phyloP scores from a whole-genome alignment of 352 stramenopile genomes.

The Globisporangium lucens region DNA sequence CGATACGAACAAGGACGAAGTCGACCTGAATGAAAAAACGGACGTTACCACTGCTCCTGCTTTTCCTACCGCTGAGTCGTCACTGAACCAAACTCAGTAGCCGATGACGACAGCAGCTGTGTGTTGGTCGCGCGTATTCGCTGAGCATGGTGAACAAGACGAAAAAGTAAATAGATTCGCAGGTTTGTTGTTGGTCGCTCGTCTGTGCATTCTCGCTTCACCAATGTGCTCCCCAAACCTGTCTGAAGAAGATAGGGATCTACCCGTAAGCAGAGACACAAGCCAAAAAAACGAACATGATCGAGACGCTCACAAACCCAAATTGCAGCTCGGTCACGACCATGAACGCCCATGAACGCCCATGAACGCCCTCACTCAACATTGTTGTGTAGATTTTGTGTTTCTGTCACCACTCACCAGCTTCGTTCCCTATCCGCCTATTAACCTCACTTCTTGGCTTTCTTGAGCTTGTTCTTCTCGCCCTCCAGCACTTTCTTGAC shows the following conservation, averaged over 20 bases:
- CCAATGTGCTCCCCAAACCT: background rate
- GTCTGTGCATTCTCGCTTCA: background rate
- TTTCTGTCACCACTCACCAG: background rate
- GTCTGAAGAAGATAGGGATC: background rate
- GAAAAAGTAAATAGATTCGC: slow-evolving; percentile 9
- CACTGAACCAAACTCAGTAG: slow-evolving; percentile 1
- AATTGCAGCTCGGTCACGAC: background rate
- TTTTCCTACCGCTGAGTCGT: background rate
- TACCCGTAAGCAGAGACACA: background rate
- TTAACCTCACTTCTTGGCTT: slow-evolving; percentile 40
- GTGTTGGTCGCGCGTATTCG: background rate
- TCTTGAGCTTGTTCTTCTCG: slow-evolving; percentile 72
- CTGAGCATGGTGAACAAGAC: background rate
- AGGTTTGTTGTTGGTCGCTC: background rate
- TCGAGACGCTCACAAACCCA: background rate
- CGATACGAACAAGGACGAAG: slow-evolving; percentile 18
- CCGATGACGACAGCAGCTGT: background rate
- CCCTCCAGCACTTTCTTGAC: slow-evolving; percentile 86
- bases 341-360: background rate
- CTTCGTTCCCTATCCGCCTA: slow-evolving; percentile 12
- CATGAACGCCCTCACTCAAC: background rate
- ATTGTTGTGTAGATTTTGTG: background rate
- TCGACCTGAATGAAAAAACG: slow-evolving; percentile 14
- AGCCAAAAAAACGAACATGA: too few relatives aligned
- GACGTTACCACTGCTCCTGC: background rate